Evolutionary conservation across 148 eudicot species (phyloP).

Genomic region (Rhododendron ovatum): DNA sequence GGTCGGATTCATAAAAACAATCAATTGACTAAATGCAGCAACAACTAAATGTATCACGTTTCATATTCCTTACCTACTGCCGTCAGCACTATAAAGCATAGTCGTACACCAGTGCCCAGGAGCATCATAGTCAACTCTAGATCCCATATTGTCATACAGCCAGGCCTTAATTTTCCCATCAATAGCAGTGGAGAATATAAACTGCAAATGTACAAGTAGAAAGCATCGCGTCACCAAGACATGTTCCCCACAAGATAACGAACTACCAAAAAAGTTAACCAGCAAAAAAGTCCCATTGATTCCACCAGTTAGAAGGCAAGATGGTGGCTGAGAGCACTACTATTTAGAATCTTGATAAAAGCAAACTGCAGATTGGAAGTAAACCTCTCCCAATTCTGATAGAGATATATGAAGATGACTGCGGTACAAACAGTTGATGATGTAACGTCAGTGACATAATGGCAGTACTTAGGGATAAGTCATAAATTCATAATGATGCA

Average conservation of each 20-base stretch:
- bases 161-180: constrained; percentile 97
- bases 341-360: background rate
- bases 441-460: background rate
- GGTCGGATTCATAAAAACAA: background rate
- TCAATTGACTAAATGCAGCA: background rate
- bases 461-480: background rate
- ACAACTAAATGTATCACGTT: background rate
- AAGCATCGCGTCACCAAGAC: constrained; percentile 4
- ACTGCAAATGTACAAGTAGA: constrained; percentile 45
- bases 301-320: background rate
- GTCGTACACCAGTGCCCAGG: constrained; percentile 90
- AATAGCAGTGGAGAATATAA: constrained; percentile 82
- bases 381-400: background rate
- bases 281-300: background rate
- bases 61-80: constrained; percentile 50
- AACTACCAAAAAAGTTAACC: background rate
- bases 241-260: constrained; percentile 1
- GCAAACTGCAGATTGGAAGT: background rate
- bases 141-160: constrained; percentile 88
- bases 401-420: background rate
- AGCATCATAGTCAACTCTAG: constrained; percentile 94
- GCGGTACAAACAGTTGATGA: background rate
- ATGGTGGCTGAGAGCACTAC: background rate
- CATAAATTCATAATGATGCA: background rate
- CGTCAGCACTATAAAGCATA: constrained; percentile 95